A percentile compares a stretch with the other conserved stretches of the same genome.
These are phyloP conservation scores for Haberlea rhodopensis DNA, from an alignment of 257 asterid species.

Conservation along the genomic window DNA sequence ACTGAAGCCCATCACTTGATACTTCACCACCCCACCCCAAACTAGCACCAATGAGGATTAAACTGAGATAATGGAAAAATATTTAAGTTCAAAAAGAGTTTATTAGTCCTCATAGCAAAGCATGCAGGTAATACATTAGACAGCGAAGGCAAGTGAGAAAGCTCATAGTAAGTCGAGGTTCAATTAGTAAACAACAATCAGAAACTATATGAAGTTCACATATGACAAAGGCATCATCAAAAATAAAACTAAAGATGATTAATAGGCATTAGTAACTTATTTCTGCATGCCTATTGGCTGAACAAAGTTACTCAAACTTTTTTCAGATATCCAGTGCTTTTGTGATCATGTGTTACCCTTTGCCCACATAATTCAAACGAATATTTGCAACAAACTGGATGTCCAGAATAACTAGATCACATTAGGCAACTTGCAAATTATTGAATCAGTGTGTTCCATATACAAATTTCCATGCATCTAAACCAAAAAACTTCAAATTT, in stretches of 20 bases:
- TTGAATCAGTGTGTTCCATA: no score
- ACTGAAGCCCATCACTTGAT: not conserved
- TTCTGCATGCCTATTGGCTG: constrained; percentile 18
- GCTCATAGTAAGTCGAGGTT: no score
- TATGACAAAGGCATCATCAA: not conserved
- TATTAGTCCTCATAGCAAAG: not conserved
- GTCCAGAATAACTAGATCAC: no score
- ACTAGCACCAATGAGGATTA: not conserved
- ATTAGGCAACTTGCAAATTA: no score
- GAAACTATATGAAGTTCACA: not conserved
- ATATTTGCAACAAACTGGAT: no score
- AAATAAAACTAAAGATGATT: not conserved
- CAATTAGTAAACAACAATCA: no score
- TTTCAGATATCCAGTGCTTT: not conserved
- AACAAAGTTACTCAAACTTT: not conserved
- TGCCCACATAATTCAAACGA: no score
- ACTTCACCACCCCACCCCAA: not conserved
- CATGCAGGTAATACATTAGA: no score
- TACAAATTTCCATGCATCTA: no score
- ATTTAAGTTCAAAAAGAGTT: not conserved
- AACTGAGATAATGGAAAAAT: not conserved
- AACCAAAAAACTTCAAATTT: no score
- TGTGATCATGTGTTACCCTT: not conserved
- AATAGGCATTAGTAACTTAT: not conserved
- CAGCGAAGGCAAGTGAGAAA: no score